Evolutionary conservation across 192 early-diverging fungal genomes (phyloP).

Genomic region (Funneliformis geosporum): DNA sequence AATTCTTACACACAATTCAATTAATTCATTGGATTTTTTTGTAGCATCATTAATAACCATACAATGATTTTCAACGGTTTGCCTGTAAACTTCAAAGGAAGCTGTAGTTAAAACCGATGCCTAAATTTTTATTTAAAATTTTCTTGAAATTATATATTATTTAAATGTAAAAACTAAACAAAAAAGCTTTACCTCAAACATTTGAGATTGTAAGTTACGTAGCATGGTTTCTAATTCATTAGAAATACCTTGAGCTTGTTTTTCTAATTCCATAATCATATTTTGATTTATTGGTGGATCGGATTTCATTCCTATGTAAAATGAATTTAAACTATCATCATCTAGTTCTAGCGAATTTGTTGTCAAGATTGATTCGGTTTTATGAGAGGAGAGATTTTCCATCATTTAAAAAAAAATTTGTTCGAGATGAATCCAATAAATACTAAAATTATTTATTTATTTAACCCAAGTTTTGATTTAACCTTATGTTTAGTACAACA

Average conservation of each 20-base stretch:
- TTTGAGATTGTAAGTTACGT: slow-evolving; percentile 17
- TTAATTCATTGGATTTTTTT: slow-evolving; percentile 9
- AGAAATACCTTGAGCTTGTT: slow-evolving; percentile 12
- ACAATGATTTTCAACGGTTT: slow-evolving; percentile 6
- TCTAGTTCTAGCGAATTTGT: not conserved
- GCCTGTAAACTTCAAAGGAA: slow-evolving; percentile 21
- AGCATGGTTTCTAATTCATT: slow-evolving; percentile 25
- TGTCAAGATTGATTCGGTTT: not conserved
- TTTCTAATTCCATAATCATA: slow-evolving; percentile 23
- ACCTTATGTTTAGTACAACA: no score
- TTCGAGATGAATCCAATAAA: no score
- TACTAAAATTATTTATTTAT: no score
- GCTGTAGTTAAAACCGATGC: slow-evolving; percentile 7
- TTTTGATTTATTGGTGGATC: slow-evolving; percentile 1
- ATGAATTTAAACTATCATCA: not conserved
- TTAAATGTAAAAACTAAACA: not conserved
- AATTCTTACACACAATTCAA: slow-evolving; percentile 9
- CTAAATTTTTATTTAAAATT: not conserved
- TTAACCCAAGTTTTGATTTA: no score
- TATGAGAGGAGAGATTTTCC: not conserved
- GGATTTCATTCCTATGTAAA: not conserved
- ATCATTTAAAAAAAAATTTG: not conserved
- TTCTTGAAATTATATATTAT: not conserved
- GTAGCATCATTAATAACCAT: not conserved
- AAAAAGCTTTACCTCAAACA: slow-evolving; percentile 10